Base-by-base conservation (phyloP, 495 filamentous ascomycete species). In the Penicillium subrubescens region DNA sequence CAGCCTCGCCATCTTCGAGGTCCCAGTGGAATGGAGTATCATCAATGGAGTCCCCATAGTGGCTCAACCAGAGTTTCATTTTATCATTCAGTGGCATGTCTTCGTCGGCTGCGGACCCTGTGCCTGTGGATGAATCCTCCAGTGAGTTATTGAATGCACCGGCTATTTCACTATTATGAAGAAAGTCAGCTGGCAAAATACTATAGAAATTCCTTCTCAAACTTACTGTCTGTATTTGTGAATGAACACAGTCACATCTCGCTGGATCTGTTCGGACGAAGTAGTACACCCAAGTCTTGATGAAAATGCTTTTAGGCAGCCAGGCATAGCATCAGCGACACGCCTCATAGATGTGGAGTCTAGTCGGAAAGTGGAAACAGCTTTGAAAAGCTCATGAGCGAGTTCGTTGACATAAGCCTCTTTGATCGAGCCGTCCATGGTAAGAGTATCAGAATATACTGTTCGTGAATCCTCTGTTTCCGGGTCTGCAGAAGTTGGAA, bases 321-420 rank as follows among this genome's bases (percentile, higher is more conserved):
- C 52, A n/a, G 52, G 52, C 29, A 54, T 31, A n/a, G 52, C 52
- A n/a, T 33, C 15, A 0, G 52, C 15, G 29, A 54, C 31, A 31
- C 52, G 52, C 25, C 15, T 33, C 52, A 54, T 54, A 7, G 52
- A 54, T 35, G 29, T 15, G 11, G 29, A 19, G 52, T 54, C 52
- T 21, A 54, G 5, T 29, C 15, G 29, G 25, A 54, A 54, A 21
- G 25, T 31, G 2, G 52, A 54, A 35, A 54, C 27, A 14, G 7
- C 17, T 35, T 35, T 54, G 29, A 54, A 12, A 33, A 54, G 52
- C 29, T 54, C 27, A 54, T 19, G 14, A 3, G 27, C 52, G 29
- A 54, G 52, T 29, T 54, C 31, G 21, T 54, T 15, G 52, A 54
- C n/a, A 35, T 54, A 54, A 54, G 31, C n/a, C 52, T 54, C 52